Conservation (phyloP, 2,329 filamentous ascomycete genomes). For the Arthrobotrys conoides region DNA sequence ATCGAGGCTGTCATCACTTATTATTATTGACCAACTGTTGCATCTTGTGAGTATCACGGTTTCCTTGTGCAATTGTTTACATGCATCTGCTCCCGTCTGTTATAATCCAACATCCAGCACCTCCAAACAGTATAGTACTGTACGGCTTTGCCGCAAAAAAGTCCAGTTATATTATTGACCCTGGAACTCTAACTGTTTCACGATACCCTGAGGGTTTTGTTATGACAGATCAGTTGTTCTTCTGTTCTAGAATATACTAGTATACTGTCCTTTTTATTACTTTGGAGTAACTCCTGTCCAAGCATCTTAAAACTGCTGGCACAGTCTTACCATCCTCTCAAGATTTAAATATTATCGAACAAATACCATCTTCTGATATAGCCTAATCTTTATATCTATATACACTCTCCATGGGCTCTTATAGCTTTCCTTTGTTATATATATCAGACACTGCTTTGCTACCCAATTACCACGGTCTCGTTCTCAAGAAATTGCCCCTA, state of each 20-base stretch:
- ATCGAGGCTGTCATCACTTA: conserved; percentile 1
- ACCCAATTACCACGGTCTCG: too few species aligned
- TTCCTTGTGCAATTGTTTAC: conserved; percentile 2
- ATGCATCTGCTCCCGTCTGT: neutral
- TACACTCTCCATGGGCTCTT: too few species aligned
- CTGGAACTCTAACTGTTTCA: conserved; percentile 15
- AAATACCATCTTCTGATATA: too few species aligned
- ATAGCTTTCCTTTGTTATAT: too few species aligned
- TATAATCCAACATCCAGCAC: conserved; percentile 3
- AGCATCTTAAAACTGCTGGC: too few species aligned
- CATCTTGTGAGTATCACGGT: conserved; percentile 2
- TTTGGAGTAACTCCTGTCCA: too few species aligned
- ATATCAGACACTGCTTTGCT: too few species aligned
- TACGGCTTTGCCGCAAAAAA: conserved; percentile 23
- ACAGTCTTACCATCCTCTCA: too few species aligned
- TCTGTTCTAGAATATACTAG: neutral
- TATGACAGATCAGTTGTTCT: conserved; percentile 9
- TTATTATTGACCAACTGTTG: neutral
- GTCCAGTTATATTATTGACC: neutral
- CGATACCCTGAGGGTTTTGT: neutral
- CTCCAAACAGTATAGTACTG: neutral
- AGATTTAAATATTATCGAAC: too few species aligned
- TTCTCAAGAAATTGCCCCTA: too few species aligned
- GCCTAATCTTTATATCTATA: too few species aligned
- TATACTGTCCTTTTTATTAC: too few species aligned